Conservation (phyloP, 768 basidiomycete genomes). For the Boletus coccyginus region DNA sequence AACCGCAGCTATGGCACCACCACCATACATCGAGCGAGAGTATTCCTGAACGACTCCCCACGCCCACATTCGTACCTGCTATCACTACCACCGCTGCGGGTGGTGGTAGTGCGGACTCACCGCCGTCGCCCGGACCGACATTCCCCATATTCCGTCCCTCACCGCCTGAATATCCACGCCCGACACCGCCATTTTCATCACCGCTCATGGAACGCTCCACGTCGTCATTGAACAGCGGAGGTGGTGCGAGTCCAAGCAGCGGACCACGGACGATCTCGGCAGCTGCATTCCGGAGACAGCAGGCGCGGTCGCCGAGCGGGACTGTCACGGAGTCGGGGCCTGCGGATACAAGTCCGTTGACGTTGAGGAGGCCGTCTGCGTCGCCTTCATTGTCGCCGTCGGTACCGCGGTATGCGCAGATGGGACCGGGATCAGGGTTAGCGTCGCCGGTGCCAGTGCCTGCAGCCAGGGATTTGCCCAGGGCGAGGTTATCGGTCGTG, state of each 20-base stretch:
- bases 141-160: conserved; percentile 26
- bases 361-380: conserved; percentile 44
- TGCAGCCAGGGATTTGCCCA: conserved; percentile 2
- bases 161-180: conserved; percentile 46
- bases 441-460: conserved; percentile 30
- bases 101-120: neutral
- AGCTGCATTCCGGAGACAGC: conserved; percentile 66
- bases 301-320: conserved; percentile 31
- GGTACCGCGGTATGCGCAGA: neutral
- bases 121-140: neutral
- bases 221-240: conserved; percentile 29
- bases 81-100: neutral
- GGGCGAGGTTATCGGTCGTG: conserved; percentile 22
- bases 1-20: neutral
- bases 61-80: neutral
- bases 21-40: neutral
- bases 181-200: conserved; percentile 33
- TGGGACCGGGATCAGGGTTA: conserved; percentile 9
- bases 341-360: conserved; percentile 47
- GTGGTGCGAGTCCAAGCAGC: conserved; percentile 27
- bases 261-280: conserved; percentile 64
- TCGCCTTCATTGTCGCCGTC: conserved; percentile 16
- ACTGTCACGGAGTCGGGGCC: conserved; percentile 14
- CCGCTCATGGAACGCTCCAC: conserved; percentile 31
- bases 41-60: conserved; percentile 7